phyloP scores from a whole-genome alignment of 192 early-diverging fungal species.

The Mycoemilia scoparia region DNA sequence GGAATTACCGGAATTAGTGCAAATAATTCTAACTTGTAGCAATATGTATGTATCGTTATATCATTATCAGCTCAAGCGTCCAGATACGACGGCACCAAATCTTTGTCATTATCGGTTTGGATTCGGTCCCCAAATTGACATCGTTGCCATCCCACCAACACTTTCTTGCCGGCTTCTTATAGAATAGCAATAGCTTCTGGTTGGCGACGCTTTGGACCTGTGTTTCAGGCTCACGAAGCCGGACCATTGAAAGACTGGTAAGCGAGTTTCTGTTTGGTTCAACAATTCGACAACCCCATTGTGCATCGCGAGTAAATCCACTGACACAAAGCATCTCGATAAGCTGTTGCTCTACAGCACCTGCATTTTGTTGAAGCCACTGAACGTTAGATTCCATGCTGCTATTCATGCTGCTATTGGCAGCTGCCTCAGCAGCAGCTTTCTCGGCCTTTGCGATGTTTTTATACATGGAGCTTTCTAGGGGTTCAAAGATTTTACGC shows the following conservation, averaged over 20 bases:
- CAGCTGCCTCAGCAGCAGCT: constrained; percentile 19
- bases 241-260: constrained; percentile 47
- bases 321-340: constrained; percentile 67
- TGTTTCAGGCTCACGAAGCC: constrained; percentile 46
- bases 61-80: constrained; percentile 55
- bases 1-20: no score
- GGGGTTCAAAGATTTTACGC: constrained; percentile 52
- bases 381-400: neutral
- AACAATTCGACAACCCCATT: constrained; percentile 53
- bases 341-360: constrained; percentile 49
- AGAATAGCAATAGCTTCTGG: constrained; percentile 57
- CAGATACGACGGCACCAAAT: constrained; percentile 65
- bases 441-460: constrained; percentile 25
- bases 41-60: no score
- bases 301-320: constrained; percentile 48
- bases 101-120: constrained; percentile 35
- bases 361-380: constrained; percentile 11
- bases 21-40: no score
- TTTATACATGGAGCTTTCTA: constrained; percentile 53
- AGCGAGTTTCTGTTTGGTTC: constrained; percentile 51
- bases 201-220: constrained; percentile 50
- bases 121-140: constrained; percentile 35
- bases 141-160: constrained; percentile 71
- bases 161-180: constrained; percentile 69
- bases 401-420: no score